Conservation (phyloP, 2,329 filamentous ascomycete genomes). For the Chrysoporthe puriensis region DNA sequence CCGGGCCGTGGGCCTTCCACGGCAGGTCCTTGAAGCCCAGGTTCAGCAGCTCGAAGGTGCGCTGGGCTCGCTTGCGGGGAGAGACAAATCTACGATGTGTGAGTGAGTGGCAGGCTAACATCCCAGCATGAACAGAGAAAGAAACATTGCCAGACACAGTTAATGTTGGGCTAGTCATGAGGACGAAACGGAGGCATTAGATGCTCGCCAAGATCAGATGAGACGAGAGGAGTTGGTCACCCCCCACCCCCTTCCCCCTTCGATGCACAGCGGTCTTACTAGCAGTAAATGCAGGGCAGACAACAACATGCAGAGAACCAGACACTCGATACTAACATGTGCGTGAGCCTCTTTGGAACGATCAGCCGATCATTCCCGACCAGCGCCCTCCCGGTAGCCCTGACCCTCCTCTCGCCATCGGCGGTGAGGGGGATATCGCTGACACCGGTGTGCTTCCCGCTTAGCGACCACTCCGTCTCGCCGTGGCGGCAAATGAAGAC, state of each 20-base stretch:
- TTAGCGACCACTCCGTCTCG: constrained; percentile 93
- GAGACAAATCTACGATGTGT: constrained; percentile 71
- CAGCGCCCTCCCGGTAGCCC: constrained; percentile 78
- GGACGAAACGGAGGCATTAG: background rate
- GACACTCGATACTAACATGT: constrained; percentile 64
- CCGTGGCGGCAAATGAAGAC: constrained; percentile 87
- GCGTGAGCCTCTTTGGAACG: constrained; percentile 77
- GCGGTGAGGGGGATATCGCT: constrained; percentile 86
- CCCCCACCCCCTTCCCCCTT: background rate
- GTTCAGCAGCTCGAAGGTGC: constrained; percentile 86
- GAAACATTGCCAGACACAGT: no score
- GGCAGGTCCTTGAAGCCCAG: constrained; percentile 74
- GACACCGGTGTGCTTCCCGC: constrained; percentile 79
- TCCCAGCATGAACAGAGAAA: no score
- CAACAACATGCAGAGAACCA: no score
- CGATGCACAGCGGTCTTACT: background rate
- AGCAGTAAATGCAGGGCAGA: background rate
- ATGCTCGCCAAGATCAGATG: no score
- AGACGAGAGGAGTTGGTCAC: no score
- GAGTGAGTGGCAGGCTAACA: background rate
- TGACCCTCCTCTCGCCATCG: constrained; percentile 77
- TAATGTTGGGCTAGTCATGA: background rate
- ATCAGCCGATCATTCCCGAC: constrained; percentile 85
- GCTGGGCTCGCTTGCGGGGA: constrained; percentile 80
- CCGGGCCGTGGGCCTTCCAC: constrained; percentile 60